Percentiles rank a stretch among this genome's conserved stretches.
Evolutionary conservation across 192 early-diverging fungal genomes (phyloP).

Genomic region (Coemansia reversa): DNA sequence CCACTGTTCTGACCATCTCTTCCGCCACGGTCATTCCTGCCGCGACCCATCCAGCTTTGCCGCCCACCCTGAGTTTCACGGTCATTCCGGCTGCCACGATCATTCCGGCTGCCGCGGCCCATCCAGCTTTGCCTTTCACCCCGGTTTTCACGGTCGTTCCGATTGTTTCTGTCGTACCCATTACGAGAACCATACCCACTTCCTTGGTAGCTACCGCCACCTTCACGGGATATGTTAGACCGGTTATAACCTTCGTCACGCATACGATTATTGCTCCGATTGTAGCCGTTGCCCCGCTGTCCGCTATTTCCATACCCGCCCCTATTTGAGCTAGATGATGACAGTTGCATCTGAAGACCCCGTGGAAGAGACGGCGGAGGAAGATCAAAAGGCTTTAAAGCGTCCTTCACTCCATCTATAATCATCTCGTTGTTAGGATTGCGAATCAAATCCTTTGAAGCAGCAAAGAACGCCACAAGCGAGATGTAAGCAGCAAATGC

Average conservation of each 20-base stretch:
- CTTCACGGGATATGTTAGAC: not conserved
- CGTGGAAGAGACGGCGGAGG: conserved; percentile 18
- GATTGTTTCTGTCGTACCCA: not conserved
- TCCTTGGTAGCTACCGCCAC: not conserved
- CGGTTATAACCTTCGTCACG: not conserved
- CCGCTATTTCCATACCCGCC: not conserved
- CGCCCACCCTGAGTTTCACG: not conserved
- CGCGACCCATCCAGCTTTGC: conserved; percentile 4
- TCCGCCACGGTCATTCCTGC: not conserved
- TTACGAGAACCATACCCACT: not conserved
- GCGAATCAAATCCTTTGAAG: conserved; percentile 15
- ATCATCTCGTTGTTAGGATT: conserved; percentile 23
- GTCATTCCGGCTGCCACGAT: no score
- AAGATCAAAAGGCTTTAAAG: conserved; percentile 32
- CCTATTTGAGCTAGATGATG: no score
- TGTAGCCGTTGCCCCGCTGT: not conserved
- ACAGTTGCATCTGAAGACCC: conserved; percentile 2
- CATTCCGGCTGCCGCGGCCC: no score
- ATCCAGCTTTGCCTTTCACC: no score
- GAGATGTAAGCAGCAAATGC: conserved; percentile 50
- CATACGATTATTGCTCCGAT: not conserved
- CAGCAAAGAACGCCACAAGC: conserved; percentile 45
- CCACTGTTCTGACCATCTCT: not conserved
- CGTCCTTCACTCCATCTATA: conserved; percentile 5
- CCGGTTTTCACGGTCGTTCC: not conserved